Percentiles rank a stretch among this genome's conserved stretches.
Evolutionary conservation across 2,329 filamentous ascomycete genomes (phyloP).

Genomic region (Pezicula rhizophila): DNA sequence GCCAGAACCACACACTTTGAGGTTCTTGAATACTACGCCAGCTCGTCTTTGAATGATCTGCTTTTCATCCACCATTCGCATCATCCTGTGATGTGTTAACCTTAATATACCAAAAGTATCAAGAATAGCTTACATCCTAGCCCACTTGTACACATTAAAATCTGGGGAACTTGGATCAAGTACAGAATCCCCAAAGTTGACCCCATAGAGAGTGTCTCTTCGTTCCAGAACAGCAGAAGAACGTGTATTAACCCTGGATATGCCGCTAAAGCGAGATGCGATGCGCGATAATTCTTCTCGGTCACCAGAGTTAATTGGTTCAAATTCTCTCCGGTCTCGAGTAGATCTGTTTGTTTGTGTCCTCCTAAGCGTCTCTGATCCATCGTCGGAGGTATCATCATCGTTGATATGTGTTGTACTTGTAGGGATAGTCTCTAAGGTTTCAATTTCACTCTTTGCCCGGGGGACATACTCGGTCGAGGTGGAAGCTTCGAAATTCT

Average conservation of each 20-base stretch:
- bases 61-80: conserved; percentile 46
- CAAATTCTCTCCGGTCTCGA: conserved; percentile 15
- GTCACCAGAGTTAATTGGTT: conserved; percentile 19
- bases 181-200: conserved; percentile 38
- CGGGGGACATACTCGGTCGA: too few relatives aligned
- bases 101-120: neutral
- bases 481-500: too few relatives aligned
- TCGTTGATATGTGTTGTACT: conserved; percentile 12
- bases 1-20: conserved; percentile 62
- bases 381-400: neutral
- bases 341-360: conserved; percentile 11
- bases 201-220: conserved; percentile 26
- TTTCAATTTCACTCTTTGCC: too few relatives aligned
- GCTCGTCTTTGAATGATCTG: conserved; percentile 47
- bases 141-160: conserved; percentile 21
- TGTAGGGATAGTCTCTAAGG: neutral
- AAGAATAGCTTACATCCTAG: conserved; percentile 14
- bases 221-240: conserved; percentile 10
- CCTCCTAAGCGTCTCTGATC: conserved; percentile 1
- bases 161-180: conserved; percentile 43
- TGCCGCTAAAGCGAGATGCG: conserved; percentile 15
- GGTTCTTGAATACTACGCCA: conserved; percentile 57
- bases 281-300: conserved; percentile 20
- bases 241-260: conserved; percentile 10
- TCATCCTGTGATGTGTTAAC: conserved; percentile 12